Base-by-base conservation (phyloP, 345 rosid genomes). In the Stellera chamaejasme region DNA sequence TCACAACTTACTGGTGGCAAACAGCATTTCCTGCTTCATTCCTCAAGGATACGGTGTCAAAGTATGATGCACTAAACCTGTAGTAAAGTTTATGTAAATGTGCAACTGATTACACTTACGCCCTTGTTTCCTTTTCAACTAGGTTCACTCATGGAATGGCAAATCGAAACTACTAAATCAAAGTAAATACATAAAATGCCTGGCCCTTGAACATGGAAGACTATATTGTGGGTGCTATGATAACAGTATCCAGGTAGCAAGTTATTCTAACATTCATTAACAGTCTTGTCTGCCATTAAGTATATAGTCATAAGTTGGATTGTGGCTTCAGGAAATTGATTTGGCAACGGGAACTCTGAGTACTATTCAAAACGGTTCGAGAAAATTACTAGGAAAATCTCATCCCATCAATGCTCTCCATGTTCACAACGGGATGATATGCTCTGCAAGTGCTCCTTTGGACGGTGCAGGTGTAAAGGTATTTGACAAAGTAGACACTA, bases 191-290 rank as follows among this genome's bases (percentile, higher is more conserved):
- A 72, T 78, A 32, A 85, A 77, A 70, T 79, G 82, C 60, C 25
- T 82, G 72, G 61, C 81, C 43, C 73, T 85, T 6, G 76, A 55
- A 5, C 84, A 74, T 27, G 92, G 88, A 52, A 77, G 77, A 62
- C 57, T 85, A 23, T 85, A 72, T n/a, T 79, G 88, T 15, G 92
- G 92, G 63, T 79, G 92, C 67, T 77, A 72, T n/a, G 88, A 85
- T 62, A 74, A 45, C 64, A 76, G 88, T 59, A 72, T 85, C 66
- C 92, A 84, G 83, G 90, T 83, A 55, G 43, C 36, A 1, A 13
- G 13, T 50, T 66, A 39, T 44, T 42, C 52, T 26, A 26, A 1
- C 5, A 12, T 11, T 41, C n/a, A 23, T 23, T 42, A 15, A 13
- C n/a, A 13, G 27, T 10, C 11, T 51, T 50, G 23, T 9, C 48